A percentile compares a stretch with the other conserved stretches of the same genome.
Conservation (phyloP, 2,329 filamentous ascomycete genomes). For the Coniosporium tulheliwenetii region DNA sequence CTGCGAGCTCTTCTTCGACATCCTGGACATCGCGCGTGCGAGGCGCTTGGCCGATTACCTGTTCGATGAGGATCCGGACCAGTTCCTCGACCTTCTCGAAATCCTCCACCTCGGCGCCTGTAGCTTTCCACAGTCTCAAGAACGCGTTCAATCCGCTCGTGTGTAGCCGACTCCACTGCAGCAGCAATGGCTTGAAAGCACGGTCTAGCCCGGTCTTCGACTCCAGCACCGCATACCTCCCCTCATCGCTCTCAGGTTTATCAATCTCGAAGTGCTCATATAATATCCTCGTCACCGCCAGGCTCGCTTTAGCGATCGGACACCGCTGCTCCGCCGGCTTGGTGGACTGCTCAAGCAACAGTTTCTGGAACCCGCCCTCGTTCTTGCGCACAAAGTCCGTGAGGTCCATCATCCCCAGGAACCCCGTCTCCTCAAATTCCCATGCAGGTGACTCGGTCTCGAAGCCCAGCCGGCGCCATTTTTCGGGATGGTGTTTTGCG, state of each 20-base stretch:
- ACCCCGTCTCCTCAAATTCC: conserved; percentile 78
- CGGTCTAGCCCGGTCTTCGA: conserved; percentile 66
- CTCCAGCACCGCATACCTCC: conserved; percentile 58
- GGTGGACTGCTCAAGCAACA: conserved; percentile 75
- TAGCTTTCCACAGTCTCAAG: conserved; percentile 83
- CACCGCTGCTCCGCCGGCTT: conserved; percentile 58
- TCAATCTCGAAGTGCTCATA: conserved; percentile 96
- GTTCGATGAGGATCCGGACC: conserved; percentile 76
- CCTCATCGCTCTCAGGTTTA: conserved; percentile 63
- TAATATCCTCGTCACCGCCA: conserved; percentile 73
- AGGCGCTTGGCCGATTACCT: conserved; percentile 68
- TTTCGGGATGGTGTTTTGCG: conserved; percentile 67
- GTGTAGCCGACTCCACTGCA: conserved; percentile 89
- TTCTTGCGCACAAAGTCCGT: conserved; percentile 86
- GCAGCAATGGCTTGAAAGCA: conserved; percentile 68
- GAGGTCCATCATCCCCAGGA: conserved; percentile 93
- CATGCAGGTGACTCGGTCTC: conserved; percentile 72
- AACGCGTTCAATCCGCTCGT: conserved; percentile 75
- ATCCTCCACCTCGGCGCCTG: conserved; percentile 69
- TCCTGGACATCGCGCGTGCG: conserved; percentile 74
- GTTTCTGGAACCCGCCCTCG: conserved; percentile 83
- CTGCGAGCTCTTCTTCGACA: conserved; percentile 74
- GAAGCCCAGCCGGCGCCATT: conserved; percentile 87
- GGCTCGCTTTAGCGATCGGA: conserved; percentile 71
- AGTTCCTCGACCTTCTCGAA: conserved; percentile 90